Evolutionary conservation across 192 early-diverging fungal genomes (phyloP).

Genomic region (Chytriomyces hyalinus): DNA sequence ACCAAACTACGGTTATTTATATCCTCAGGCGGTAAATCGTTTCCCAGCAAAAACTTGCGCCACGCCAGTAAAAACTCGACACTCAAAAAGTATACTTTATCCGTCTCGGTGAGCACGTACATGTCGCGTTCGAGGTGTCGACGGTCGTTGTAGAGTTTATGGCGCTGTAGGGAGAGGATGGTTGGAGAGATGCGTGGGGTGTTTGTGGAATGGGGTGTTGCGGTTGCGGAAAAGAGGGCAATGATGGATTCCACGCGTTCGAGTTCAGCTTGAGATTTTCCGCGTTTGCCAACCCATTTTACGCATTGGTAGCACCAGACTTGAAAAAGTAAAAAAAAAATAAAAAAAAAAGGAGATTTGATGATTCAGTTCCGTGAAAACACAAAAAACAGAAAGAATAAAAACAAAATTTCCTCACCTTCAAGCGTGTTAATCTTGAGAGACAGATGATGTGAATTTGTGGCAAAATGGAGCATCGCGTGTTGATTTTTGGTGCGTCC

Average conservation of each 20-base stretch:
- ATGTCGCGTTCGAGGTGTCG: conserved; percentile 29
- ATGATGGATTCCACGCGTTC: neutral
- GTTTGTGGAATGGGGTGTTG: neutral
- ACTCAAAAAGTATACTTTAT: conserved; percentile 27
- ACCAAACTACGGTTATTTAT: conserved; percentile 20
- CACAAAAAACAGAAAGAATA: no score
- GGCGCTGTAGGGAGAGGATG: conserved; percentile 11
- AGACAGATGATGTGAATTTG: conserved; percentile 3
- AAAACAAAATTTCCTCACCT: no score
- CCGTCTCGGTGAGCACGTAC: conserved; percentile 8
- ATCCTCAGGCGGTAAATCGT: conserved; percentile 18
- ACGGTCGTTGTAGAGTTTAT: conserved; percentile 2
- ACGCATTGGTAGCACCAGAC: conserved; percentile 31
- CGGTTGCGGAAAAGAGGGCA: neutral
- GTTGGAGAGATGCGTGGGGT: neutral
- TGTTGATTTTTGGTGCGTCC: conserved; percentile 27
- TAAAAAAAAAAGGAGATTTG: no score
- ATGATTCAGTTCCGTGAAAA: no score
- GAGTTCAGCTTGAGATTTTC: conserved; percentile 3
- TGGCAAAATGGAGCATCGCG: conserved; percentile 10
- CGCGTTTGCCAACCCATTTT: conserved; percentile 27
- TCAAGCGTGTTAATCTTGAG: conserved; percentile 32
- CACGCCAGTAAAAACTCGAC: conserved; percentile 23
- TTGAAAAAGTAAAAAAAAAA: neutral
- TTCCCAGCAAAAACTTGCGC: conserved; percentile 32